These are phyloP conservation scores for Clonostachys rosea DNA, from an alignment of 2,329 filamentous ascomycete genomes.

Conservation along the genomic window DNA sequence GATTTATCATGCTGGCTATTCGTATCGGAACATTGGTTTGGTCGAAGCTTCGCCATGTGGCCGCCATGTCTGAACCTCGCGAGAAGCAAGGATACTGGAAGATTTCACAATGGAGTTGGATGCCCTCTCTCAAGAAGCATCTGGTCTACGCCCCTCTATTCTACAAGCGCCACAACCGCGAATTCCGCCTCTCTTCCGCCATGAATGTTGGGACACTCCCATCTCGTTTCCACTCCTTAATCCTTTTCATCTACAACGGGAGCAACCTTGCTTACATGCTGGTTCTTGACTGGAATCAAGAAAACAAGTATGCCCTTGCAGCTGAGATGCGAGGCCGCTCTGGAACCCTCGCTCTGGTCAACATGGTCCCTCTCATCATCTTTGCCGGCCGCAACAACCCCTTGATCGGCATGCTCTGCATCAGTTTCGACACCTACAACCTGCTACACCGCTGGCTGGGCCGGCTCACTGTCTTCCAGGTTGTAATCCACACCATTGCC, in stretches of 20 bases:
- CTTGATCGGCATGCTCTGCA: constrained; percentile 72
- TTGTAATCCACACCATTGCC: constrained; percentile 62
- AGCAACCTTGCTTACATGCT: constrained; percentile 63
- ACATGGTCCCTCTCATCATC: constrained; percentile 87
- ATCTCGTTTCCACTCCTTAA: constrained; percentile 55
- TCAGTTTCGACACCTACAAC: constrained; percentile 97
- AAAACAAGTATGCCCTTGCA: constrained; percentile 59
- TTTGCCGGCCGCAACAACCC: constrained; percentile 92
- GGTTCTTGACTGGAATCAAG: constrained; percentile 52
- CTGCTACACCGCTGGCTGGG: constrained; percentile 68
- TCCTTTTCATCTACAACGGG: constrained; percentile 51
- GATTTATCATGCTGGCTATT: constrained; percentile 45
- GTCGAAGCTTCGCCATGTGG: constrained; percentile 53
- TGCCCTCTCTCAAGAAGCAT: constrained; percentile 58
- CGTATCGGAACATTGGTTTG: constrained; percentile 49
- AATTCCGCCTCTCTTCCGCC: constrained; percentile 57
- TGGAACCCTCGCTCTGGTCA: constrained; percentile 78
- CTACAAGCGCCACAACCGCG: constrained; percentile 63
- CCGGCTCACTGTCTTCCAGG: constrained; percentile 65
- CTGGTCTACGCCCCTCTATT: constrained; percentile 57
- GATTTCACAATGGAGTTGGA: constrained; percentile 51
- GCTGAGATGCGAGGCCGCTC: constrained; percentile 84
- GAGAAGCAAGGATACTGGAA: constrained; percentile 57
- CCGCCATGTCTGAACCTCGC: constrained; percentile 48
- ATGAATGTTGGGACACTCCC: constrained; percentile 59